Evolutionary conservation across 2,329 filamentous ascomycete genomes (phyloP).

Genomic region (Ascochyta lentis): DNA sequence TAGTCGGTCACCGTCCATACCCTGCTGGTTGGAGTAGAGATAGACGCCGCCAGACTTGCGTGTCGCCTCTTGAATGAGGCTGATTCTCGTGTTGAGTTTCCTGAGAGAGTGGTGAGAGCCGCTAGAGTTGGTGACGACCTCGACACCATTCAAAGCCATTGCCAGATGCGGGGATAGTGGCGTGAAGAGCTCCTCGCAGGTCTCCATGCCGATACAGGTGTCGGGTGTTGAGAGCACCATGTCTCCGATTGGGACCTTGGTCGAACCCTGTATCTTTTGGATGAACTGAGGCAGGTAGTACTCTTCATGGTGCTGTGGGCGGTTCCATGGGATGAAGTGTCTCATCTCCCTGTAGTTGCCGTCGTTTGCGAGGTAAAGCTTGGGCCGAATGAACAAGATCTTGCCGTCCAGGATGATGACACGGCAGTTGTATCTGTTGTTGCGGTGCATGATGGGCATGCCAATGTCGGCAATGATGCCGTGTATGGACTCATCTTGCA

Average conservation of each 20-base stretch:
- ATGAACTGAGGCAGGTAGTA: conserved; percentile 64
- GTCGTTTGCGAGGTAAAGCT: conserved; percentile 74
- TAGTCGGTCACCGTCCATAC: conserved; percentile 51
- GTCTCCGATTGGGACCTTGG: conserved; percentile 71
- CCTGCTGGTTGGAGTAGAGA: conserved; percentile 68
- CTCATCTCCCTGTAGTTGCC: conserved; percentile 61
- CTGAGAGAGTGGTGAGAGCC: conserved; percentile 72
- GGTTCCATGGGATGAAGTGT: conserved; percentile 45
- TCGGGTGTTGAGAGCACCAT: conserved; percentile 67
- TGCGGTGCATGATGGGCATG: conserved; percentile 63
- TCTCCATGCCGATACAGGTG: conserved; percentile 68
- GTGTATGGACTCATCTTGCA: conserved; percentile 65
- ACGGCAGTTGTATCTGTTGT: conserved; percentile 68
- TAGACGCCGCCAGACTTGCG: conserved; percentile 67
- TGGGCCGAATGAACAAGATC: conserved; percentile 75
- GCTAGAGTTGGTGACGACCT: conserved; percentile 72
- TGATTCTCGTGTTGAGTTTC: conserved; percentile 69
- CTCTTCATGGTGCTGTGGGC: conserved; percentile 64
- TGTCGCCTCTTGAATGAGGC: conserved; percentile 71
- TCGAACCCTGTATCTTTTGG: conserved; percentile 62
- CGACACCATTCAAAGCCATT: conserved; percentile 72
- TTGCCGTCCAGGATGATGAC: conserved; percentile 70
- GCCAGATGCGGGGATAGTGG: conserved; percentile 59
- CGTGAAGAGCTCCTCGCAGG: conserved; percentile 62
- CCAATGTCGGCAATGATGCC: conserved; percentile 58